phyloP scores from a whole-genome alignment of 78 protist genomes.

The Chrysochromulina tobinii region DNA sequence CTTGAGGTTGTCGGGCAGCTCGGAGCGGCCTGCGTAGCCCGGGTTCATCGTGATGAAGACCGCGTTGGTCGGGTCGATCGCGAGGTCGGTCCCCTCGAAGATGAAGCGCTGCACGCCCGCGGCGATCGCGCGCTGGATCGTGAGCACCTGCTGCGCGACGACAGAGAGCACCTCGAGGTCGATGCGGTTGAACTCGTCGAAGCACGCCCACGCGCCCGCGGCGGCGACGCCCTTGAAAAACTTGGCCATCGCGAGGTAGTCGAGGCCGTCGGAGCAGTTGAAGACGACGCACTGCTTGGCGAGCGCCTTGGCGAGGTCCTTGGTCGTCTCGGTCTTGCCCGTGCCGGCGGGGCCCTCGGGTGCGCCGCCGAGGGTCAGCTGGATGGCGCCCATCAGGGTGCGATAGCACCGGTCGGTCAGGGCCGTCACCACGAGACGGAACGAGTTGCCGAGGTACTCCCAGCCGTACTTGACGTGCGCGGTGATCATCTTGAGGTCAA shows the following conservation, averaged over 20 bases:
- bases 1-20: constrained; percentile 77
- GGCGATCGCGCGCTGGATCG: constrained; percentile 48
- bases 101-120: constrained; percentile 6
- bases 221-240: constrained; percentile 75
- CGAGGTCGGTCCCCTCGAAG: constrained; percentile 45
- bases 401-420: constrained; percentile 60
- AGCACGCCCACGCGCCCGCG: constrained; percentile 78
- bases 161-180: constrained; percentile 84
- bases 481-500: constrained; percentile 41
- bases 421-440: constrained; percentile 83
- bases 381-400: constrained; percentile 82
- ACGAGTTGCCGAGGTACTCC: constrained; percentile 85
- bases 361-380: constrained; percentile 76
- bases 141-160: constrained; percentile 69
- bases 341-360: constrained; percentile 92
- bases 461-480: constrained; percentile 66
- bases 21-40: constrained; percentile 83
- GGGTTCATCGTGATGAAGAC: constrained; percentile 88
- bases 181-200: constrained; percentile 81
- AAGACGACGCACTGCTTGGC: constrained; percentile 84
- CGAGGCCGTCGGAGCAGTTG: constrained; percentile 82
- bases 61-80: constrained; percentile 57
- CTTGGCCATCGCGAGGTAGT: constrained; percentile 64
- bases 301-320: constrained; percentile 82
- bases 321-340: constrained; percentile 85